phyloP scores from a whole-genome alignment of 2,329 filamentous ascomycete species.

The Aspergillus fumigatiaffinis region DNA sequence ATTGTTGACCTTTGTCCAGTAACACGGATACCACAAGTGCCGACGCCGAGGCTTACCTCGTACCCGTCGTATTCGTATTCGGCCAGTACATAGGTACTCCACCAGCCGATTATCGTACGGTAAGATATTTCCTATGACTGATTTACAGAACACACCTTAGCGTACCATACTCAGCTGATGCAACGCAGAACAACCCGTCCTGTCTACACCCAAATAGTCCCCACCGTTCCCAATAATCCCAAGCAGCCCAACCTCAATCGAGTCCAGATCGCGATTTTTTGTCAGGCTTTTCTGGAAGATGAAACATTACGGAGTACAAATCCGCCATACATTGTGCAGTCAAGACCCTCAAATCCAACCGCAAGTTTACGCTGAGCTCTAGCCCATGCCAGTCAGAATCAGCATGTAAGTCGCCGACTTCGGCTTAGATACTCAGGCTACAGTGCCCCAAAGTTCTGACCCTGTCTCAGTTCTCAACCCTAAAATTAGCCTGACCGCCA shows the following conservation, averaged over 20 bases:
- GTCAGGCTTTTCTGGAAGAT: background rate
- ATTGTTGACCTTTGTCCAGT: background rate
- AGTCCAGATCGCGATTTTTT: background rate
- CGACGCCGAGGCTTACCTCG: background rate
- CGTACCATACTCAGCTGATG: too few species aligned
- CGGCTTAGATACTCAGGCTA: background rate
- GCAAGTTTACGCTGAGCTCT: background rate
- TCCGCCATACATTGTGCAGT: background rate
- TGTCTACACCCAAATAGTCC: background rate
- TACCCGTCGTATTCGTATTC: background rate
- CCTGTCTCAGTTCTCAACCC: background rate
- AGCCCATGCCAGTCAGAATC: background rate
- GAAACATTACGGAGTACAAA: too few species aligned
- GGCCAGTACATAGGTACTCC: background rate
- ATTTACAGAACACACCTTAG: too few species aligned
- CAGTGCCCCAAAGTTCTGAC: background rate
- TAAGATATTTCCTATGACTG: background rate
- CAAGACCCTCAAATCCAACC: background rate
- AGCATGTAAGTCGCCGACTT: background rate
- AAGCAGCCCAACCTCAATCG: background rate
- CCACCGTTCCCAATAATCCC: background rate
- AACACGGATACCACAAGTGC: background rate
- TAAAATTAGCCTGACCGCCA: background rate
- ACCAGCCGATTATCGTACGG: background rate
- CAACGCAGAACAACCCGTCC: too few species aligned